A percentile compares a stretch with the other conserved stretches of the same genome.
phyloP scores from a whole-genome alignment of 2,329 filamentous ascomycete species.

The Trichophyton rubrum region DNA sequence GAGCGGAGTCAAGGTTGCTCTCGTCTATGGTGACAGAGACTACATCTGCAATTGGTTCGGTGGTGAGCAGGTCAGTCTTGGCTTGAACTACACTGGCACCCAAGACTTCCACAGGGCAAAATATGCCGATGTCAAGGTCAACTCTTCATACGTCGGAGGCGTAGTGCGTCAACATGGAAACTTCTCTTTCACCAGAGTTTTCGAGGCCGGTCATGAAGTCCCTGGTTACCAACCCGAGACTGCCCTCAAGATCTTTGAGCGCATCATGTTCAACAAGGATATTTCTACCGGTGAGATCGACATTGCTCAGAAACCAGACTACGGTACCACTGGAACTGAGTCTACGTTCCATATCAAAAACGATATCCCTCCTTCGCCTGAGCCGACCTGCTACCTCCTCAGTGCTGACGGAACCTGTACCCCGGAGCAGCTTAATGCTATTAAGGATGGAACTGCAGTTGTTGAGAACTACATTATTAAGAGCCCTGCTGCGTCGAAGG shows the following conservation, averaged over 20 bases:
- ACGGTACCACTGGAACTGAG: constrained; percentile 28
- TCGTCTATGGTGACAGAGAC: constrained; percentile 49
- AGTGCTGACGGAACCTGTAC: constrained; percentile 31
- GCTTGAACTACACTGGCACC: constrained; percentile 31
- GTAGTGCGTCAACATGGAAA: constrained; percentile 29
- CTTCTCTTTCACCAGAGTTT: constrained; percentile 33
- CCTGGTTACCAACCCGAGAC: constrained; percentile 45
- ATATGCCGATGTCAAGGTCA: constrained; percentile 28
- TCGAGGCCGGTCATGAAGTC: constrained; percentile 25
- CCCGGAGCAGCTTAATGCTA: constrained; percentile 30
- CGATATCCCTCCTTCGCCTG: constrained; percentile 28
- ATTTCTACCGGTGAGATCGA: constrained; percentile 42
- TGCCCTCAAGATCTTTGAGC: constrained; percentile 42
- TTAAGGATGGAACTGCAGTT: constrained; percentile 34
- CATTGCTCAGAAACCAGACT: constrained; percentile 26
- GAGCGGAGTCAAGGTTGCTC: constrained; percentile 43
- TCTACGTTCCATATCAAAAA: constrained; percentile 36
- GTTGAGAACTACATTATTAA: constrained; percentile 38
- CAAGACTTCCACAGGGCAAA: constrained; percentile 33
- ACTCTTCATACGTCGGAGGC: constrained; percentile 27
- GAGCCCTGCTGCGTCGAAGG: constrained; percentile 12
- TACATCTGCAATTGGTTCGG: constrained; percentile 42
- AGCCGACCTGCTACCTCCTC: constrained; percentile 35
- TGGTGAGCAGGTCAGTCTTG: constrained; percentile 36
- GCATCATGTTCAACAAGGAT: constrained; percentile 40